phyloP scores from a whole-genome alignment of 129 eudicot genomes.

The Helianthus annuus region HanXRQr2.0-SUNRISE NC_035442.2:111149165-111149664 shows the following conservation, averaged over 20 bases:
- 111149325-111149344: slow-evolving; percentile 90
- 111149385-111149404: slow-evolving; percentile 93
- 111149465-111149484: slow-evolving; percentile 94
- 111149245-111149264: not conserved
- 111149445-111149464: slow-evolving; percentile 84
- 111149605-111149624: slow-evolving; percentile 90
- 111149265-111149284: too few relatives aligned
- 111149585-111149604: slow-evolving; percentile 97
- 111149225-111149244: not conserved
- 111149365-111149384: slow-evolving; percentile 92
- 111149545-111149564: slow-evolving; percentile 90
- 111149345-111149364: slow-evolving; percentile 95
- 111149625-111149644: slow-evolving; percentile 98
- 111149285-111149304: not conserved
- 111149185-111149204: slow-evolving; percentile 80
- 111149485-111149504: slow-evolving; percentile 87
- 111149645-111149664: slow-evolving; percentile 97
- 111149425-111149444: slow-evolving; percentile 90
- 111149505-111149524: slow-evolving; percentile 95
- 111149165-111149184: slow-evolving; percentile 52
- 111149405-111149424: slow-evolving; percentile 82
- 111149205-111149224: slow-evolving; percentile 47
- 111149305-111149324: slow-evolving; percentile 64
- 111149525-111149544: slow-evolving; percentile 98
- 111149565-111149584: slow-evolving; percentile 94